Evolutionary conservation across 257 asterid genomes (phyloP).

Genomic region (Avicennia marina): DNA sequence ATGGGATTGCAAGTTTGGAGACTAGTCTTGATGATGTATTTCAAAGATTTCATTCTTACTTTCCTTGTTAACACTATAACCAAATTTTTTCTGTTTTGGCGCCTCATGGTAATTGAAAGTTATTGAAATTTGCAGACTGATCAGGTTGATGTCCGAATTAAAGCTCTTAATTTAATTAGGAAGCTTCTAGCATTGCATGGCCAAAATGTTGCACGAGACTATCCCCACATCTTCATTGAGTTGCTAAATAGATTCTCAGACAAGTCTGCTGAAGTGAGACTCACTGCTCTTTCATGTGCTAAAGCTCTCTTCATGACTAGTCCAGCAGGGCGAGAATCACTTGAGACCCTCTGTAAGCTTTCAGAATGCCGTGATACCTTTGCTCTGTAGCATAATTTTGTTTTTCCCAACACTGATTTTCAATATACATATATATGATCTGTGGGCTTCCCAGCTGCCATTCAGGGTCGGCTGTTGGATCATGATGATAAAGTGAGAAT

Average conservation of each 20-base stretch:
- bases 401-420: constrained; percentile 11
- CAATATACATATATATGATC: constrained; percentile 11
- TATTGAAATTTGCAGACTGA: constrained; percentile 63
- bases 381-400: background rate
- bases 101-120: constrained; percentile 19
- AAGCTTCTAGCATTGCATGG: constrained; percentile 63
- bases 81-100: constrained; percentile 17
- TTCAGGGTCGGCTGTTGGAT: constrained; percentile 71
- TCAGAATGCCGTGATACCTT: background rate
- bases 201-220: constrained; percentile 46
- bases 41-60: background rate
- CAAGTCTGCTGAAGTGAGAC: constrained; percentile 81
- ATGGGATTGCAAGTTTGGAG: constrained; percentile 1
- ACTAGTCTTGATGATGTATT: constrained; percentile 6
- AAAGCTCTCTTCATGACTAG: constrained; percentile 48
- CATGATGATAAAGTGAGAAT: constrained; percentile 77
- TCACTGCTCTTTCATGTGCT: constrained; percentile 71
- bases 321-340: constrained; percentile 52
- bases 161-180: constrained; percentile 62
- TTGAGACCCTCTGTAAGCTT: constrained; percentile 64
- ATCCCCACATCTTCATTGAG: constrained; percentile 53
- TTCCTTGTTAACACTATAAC: background rate
- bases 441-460: constrained; percentile 52
- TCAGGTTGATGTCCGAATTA: constrained; percentile 90
- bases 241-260: constrained; percentile 76